Base-by-base conservation (phyloP, 805 yeast genomes). In the Starmerella scarabaei region DNA sequence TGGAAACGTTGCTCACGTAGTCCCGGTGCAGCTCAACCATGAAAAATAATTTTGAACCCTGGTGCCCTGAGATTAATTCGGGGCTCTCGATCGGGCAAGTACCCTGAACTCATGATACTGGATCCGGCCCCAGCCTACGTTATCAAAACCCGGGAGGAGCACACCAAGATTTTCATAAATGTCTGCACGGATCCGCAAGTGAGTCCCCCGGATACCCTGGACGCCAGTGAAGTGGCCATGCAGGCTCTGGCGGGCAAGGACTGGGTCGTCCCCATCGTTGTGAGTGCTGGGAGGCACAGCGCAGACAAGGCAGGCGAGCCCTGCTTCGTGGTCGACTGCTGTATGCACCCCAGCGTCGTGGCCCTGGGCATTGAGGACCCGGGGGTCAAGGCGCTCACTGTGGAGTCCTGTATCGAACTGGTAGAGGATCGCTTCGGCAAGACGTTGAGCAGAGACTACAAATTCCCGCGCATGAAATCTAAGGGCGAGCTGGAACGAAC, bases 201-300 rank as follows among this genome's bases (percentile, higher is more conserved):
- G 0, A 93, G 93, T 3, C 53, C 63, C 20, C 93, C 94, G 0
- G 69, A 57, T 20, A 45, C 47, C 19, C 41, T 44, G 6, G 51
- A 47, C 21, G 41, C 49, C 11, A 46, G 49, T 3, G 67, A 63
- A 29, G 57, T 63, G 2, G 73, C 82, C 2, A 75, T 75, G 50
- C 75, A 78, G 1, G 57, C 73, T 37, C 76, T 80, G 18, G 71
- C 76, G 59, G 73, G 72, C 28, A 76, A 76, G 52, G 67, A 78
- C 52, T 85, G 94, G 94, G 85, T 80, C 43, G 77, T 84, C 2
- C 95, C 95, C 1, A 73, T 86, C 2, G 69, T 80, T 1, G 73
- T 82, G 0, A 75, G 88, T 0, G 65, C 68, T 0, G 71, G 69
- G 35, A 54, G 76, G 11, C 50, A 51, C 6, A 78, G 70, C 33